phyloP scores from a whole-genome alignment of 441 rosid species.

The Viola pubescens region DNA sequence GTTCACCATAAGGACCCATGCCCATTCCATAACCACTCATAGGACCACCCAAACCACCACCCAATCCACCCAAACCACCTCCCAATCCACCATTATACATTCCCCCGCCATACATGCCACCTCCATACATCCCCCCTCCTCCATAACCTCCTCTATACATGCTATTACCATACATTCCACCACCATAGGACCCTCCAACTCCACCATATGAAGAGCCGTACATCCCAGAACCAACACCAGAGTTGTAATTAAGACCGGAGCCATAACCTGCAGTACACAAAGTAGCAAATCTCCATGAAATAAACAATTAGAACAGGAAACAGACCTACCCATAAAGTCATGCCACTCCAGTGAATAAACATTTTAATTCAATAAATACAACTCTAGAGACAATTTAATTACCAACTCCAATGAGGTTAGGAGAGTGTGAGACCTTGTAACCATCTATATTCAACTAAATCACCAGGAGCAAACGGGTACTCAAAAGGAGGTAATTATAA shows the following conservation, averaged over 20 bases:
- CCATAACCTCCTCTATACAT: conserved; percentile 83
- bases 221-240: conserved; percentile 65
- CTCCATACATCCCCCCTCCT: conserved; percentile 40
- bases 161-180: conserved; percentile 60
- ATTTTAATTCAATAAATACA: too few species aligned
- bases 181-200: conserved; percentile 53
- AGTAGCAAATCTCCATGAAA: conserved; percentile 6
- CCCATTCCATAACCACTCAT: conserved; percentile 95
- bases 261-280: conserved; percentile 47
- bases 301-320: neutral
- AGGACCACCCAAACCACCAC: conserved; percentile 64
- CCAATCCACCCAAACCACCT: conserved; percentile 57
- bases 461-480: too few species aligned
- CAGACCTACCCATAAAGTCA: neutral
- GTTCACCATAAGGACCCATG: conserved; percentile 73
- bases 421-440: too few species aligned
- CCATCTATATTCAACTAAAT: too few species aligned
- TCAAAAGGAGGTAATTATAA: too few species aligned
- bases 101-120: conserved; percentile 56
- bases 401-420: too few species aligned
- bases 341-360: too few species aligned
- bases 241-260: conserved; percentile 48
- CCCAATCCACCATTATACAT: conserved; percentile 57
- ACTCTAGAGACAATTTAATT: too few species aligned
- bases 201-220: conserved; percentile 63